Base-by-base conservation (phyloP, 2,329 filamentous ascomycete species). In the Pseudocercospora ulei region DNA sequence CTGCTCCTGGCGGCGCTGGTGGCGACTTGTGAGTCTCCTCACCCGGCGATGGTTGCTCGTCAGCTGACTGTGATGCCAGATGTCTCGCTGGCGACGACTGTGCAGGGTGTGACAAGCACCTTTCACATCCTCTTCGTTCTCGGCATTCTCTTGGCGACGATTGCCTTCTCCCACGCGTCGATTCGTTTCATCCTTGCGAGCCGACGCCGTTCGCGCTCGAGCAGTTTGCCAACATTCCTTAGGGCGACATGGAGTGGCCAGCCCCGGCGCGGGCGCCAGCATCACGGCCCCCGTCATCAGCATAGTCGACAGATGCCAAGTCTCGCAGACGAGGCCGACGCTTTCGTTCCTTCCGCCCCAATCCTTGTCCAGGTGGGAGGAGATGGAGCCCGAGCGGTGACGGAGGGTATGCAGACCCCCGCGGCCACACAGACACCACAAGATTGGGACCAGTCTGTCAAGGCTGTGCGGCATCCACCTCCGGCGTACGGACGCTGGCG, bases 401-500 rank as follows among this genome's bases (percentile, higher is more conserved):
- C 47, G 5, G 33, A 41, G 18, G 47, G 50, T 19, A 50, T 47
- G 11, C 35, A 42, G 13, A 49, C 48, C 5, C 39, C 51, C 30
- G 36, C 41, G 19, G 40, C 44, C 18, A 36, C 77, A 12, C 42
- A 46, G 13, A 40, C 35, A 25, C 39, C 31, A 22, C 37, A 44
- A 14, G 39, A 45, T 13, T 54, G 46, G 43, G 51, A 54, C 25
- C 54, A 57, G 25, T 40, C 50, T 7, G 22, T 48, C 17, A 23
- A 41, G 2, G 35, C 30, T 6, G 35, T 55, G 3, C 38, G 46
- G 59, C 38, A 57, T 12, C 75, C 77, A 5, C 86, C 87, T 3
- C 86, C 87, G 0, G 84, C 84, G 2, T 94, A 94, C 56, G 86
- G 86, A 0, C 65, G 85, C 1, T 92, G 84, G 82, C 71, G 84